A percentile compares a stretch with the other conserved stretches of the same genome.
Conservation (phyloP, 331 rosid species). For the Phaseolus coccineus region DNA sequence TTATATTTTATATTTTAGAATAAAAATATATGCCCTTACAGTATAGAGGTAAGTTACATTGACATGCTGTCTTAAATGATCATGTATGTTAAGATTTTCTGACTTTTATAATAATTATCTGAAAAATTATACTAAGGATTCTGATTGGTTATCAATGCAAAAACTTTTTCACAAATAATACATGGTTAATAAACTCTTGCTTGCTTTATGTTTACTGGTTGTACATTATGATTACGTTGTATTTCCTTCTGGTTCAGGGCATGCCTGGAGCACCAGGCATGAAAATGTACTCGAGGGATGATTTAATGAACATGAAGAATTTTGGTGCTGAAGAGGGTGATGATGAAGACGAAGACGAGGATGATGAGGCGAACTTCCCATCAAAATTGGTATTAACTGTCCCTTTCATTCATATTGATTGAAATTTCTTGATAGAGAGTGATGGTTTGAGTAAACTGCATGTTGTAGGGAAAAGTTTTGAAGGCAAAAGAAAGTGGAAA, state of each 20-base stretch:
- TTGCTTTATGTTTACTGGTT: background rate
- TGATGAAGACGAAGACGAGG: slow-evolving; percentile 67
- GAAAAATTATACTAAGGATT: background rate
- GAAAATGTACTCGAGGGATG: slow-evolving; percentile 98
- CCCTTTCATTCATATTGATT: slow-evolving; percentile 21
- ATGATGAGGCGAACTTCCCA: slow-evolving; percentile 60
- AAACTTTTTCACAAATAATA: background rate
- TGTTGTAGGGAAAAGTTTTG: slow-evolving; percentile 72
- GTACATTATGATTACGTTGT: slow-evolving; percentile 35
- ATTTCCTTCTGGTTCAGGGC: slow-evolving; percentile 65
- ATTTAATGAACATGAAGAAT: slow-evolving; percentile 83
- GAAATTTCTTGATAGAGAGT: slow-evolving; percentile 10
- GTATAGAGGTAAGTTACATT: too few species aligned
- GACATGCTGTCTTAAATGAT: too few species aligned
- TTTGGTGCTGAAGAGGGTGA: slow-evolving; percentile 69
- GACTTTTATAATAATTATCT: too few species aligned
- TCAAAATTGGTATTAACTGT: slow-evolving; percentile 73
- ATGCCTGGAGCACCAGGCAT: slow-evolving; percentile 99
- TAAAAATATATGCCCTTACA: too few species aligned
- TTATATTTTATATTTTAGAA: background rate
- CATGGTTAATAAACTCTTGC: background rate
- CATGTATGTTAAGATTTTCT: too few species aligned
- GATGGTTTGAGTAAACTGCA: slow-evolving; percentile 16
- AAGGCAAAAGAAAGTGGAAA: slow-evolving; percentile 63
- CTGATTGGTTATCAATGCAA: background rate